A percentile compares a stretch with the other conserved stretches of the same genome.
Evolutionary conservation across 805 yeast species (phyloP).

Genomic region (Kuraishia capsulata): DNA sequence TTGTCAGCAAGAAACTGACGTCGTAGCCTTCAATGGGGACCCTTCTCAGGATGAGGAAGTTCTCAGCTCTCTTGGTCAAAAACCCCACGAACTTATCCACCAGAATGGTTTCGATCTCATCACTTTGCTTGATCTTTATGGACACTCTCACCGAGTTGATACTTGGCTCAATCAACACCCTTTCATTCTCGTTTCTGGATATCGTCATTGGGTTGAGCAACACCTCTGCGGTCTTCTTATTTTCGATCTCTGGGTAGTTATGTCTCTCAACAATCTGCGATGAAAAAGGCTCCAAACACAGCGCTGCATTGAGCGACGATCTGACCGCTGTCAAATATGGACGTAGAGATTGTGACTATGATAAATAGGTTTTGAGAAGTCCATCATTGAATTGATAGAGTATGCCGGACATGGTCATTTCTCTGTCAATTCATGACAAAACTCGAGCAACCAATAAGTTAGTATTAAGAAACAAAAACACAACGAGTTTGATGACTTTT

Average conservation of each 20-base stretch:
- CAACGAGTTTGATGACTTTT: too few relatives aligned
- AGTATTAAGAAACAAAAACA: too few relatives aligned
- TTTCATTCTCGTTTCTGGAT: constrained; percentile 89
- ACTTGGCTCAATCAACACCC: constrained; percentile 87
- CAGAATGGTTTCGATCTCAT: constrained; percentile 89
- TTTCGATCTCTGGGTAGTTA: constrained; percentile 94
- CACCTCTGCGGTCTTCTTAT: constrained; percentile 72
- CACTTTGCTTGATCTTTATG: constrained; percentile 92
- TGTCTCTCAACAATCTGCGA: constrained; percentile 96
- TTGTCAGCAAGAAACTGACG: constrained; percentile 86
- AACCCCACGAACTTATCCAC: constrained; percentile 94
- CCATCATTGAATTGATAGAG: constrained; percentile 1
- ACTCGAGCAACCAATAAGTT: too few relatives aligned
- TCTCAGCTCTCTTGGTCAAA: constrained; percentile 91
- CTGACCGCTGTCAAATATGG: constrained; percentile 94
- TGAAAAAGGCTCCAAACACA: constrained; percentile 87
- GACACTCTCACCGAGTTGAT: constrained; percentile 88
- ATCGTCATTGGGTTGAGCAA: constrained; percentile 82
- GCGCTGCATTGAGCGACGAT: constrained; percentile 85
- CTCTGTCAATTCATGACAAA: too few relatives aligned
- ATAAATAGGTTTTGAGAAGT: too few relatives aligned
- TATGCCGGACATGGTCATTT: not conserved
- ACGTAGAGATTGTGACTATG: constrained; percentile 88
- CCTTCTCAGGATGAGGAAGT: constrained; percentile 85
- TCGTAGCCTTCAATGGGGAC: constrained; percentile 87